Conservation (phyloP, 176 grass and related monocot genomes). For the Poa pratensis region DNA sequence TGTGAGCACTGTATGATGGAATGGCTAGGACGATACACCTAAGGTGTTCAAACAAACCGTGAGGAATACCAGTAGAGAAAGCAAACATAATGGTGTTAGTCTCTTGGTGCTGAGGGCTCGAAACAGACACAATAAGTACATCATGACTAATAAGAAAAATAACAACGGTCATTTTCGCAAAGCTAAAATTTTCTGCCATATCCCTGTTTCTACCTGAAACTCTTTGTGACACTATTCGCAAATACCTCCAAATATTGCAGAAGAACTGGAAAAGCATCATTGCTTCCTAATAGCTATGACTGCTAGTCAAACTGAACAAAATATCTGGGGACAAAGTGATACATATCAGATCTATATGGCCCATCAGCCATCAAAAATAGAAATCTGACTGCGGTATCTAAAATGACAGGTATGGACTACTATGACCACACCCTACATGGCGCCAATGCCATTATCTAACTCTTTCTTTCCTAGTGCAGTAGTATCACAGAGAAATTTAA, state of each 20-base stretch:
- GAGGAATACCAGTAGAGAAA: neutral
- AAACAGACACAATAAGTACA: neutral
- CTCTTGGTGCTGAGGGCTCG: neutral
- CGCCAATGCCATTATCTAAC: neutral
- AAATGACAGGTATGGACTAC: neutral
- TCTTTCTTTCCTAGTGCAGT: neutral
- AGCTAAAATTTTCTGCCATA: neutral
- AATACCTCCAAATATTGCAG: neutral
- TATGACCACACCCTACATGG: neutral
- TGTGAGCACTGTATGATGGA: neutral
- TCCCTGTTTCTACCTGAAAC: neutral
- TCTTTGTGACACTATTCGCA: neutral
- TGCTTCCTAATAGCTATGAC: neutral
- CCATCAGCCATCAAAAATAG: slow-evolving; percentile 17
- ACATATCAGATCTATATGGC: neutral
- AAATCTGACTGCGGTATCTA: neutral
- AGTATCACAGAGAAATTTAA: slow-evolving; percentile 17
- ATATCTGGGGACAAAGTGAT: slow-evolving; percentile 11
- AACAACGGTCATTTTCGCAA: neutral
- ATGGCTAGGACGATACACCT: neutral
- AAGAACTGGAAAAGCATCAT: neutral
- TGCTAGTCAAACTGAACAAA: slow-evolving; percentile 16
- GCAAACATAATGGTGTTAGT: neutral
- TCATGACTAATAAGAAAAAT: neutral
- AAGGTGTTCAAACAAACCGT: neutral